Conservation (phyloP, 305 asterid genomes). For the Fraxinus ornus region DNA sequence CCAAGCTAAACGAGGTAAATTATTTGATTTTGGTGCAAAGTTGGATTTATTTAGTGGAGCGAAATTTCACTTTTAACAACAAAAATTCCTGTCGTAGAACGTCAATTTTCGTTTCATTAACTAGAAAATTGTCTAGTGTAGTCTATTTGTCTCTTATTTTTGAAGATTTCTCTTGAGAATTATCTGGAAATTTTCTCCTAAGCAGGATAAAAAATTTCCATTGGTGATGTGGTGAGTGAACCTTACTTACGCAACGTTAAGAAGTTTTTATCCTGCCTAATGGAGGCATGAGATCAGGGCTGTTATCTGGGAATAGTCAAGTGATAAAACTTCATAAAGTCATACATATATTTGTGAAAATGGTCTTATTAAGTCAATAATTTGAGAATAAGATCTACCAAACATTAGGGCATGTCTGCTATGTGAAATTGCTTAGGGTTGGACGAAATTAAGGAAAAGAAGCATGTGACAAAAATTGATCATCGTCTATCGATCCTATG, state of each 20-base stretch:
- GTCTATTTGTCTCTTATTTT: background rate
- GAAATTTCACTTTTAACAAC: background rate
- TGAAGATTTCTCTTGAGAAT: background rate
- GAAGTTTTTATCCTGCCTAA: no score
- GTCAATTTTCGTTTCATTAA: background rate
- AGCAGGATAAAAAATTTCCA: no score
- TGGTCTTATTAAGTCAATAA: background rate
- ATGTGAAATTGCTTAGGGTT: background rate
- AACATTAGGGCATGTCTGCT: background rate
- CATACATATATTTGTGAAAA: no score
- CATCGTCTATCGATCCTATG: background rate
- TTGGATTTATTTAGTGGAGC: background rate
- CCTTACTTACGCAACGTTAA: no score
- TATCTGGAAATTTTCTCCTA: background rate
- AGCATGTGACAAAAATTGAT: background rate
- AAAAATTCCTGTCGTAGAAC: background rate
- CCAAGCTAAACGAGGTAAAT: conserved; percentile 54
- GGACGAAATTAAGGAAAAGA: background rate
- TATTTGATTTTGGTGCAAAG: background rate
- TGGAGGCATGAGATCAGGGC: no score
- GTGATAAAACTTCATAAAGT: no score
- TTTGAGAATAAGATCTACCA: background rate
- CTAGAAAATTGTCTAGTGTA: background rate
- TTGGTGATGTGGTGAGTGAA: no score
- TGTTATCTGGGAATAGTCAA: no score